Percentiles rank a stretch among this genome's conserved stretches.
Evolutionary conservation across 208 protist species (phyloP).

Genomic region (Blastocrithidia nonstop): DNA sequence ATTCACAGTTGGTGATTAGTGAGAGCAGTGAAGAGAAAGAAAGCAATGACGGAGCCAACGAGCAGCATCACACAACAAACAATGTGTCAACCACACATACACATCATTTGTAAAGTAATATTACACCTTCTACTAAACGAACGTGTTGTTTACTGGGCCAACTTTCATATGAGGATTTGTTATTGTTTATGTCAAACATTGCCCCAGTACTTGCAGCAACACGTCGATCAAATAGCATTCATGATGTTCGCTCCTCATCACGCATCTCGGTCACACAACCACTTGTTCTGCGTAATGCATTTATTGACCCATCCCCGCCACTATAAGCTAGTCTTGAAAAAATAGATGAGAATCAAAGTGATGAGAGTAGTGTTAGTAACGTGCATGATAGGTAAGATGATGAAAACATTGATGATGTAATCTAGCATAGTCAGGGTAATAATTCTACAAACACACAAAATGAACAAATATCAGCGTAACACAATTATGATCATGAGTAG

Average conservation of each 20-base stretch:
- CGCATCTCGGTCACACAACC: conserved; percentile 59
- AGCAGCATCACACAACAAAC: not conserved
- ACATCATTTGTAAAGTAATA: not conserved
- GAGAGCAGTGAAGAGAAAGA: too few relatives aligned
- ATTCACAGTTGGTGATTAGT: conserved; percentile 20
- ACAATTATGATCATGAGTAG: too few relatives aligned
- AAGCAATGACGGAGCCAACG: not conserved
- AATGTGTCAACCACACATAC: not conserved
- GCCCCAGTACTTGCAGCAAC: conserved; percentile 43
- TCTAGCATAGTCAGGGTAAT: too few relatives aligned
- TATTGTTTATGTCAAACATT: conserved; percentile 29
- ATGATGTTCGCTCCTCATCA: conserved; percentile 41
- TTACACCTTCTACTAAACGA: not conserved
- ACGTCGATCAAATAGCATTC: too few relatives aligned
- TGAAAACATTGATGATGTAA: not conserved
- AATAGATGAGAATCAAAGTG: not conserved
- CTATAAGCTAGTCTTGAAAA: not conserved
- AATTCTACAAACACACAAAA: too few relatives aligned
- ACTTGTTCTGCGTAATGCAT: conserved; percentile 16
- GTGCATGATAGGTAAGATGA: not conserved
- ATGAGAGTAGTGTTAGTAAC: not conserved
- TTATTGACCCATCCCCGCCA: conserved; percentile 10
- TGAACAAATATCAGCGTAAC: too few relatives aligned
- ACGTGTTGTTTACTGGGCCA: conserved; percentile 27
- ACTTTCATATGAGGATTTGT: conserved; percentile 26